Conservation (phyloP, 495 filamentous ascomycete genomes). For the Aspergillus ostianus region DNA sequence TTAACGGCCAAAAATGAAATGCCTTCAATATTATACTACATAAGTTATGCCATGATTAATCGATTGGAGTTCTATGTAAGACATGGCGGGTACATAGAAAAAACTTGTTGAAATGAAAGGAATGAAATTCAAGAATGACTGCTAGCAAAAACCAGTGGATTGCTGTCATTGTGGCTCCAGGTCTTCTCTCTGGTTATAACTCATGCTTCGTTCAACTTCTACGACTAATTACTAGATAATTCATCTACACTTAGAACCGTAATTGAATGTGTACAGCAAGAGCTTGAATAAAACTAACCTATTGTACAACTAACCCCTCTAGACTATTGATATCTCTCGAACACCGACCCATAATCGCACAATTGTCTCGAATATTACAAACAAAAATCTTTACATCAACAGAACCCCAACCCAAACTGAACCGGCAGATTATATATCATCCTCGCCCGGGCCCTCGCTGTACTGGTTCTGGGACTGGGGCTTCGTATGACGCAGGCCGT, state of each 20-base stretch:
- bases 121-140: constrained; percentile 7
- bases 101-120: constrained; percentile 12
- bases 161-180: too few relatives aligned
- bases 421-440: constrained; percentile 19
- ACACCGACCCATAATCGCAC: too few relatives aligned
- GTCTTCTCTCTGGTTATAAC: too few relatives aligned
- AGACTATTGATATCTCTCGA: too few relatives aligned
- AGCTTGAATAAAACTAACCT: too few relatives aligned
- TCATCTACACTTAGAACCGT: too few relatives aligned
- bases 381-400: not conserved
- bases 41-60: constrained; percentile 10
- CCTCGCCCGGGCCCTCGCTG: constrained; percentile 31
- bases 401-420: not conserved
- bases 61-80: constrained; percentile 8
- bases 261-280: too few relatives aligned
- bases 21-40: constrained; percentile 6
- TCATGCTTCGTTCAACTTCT: too few relatives aligned
- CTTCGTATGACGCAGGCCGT: constrained; percentile 28
- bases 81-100: constrained; percentile 10
- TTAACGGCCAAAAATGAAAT: constrained; percentile 23
- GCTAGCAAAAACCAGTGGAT: too few relatives aligned
- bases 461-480: constrained; percentile 24
- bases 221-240: too few relatives aligned
- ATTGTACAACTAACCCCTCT: too few relatives aligned
- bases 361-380: too few relatives aligned